Evolutionary conservation across 2,329 filamentous ascomycete species (phyloP).

Genomic region (Venturia pyrina): DNA sequence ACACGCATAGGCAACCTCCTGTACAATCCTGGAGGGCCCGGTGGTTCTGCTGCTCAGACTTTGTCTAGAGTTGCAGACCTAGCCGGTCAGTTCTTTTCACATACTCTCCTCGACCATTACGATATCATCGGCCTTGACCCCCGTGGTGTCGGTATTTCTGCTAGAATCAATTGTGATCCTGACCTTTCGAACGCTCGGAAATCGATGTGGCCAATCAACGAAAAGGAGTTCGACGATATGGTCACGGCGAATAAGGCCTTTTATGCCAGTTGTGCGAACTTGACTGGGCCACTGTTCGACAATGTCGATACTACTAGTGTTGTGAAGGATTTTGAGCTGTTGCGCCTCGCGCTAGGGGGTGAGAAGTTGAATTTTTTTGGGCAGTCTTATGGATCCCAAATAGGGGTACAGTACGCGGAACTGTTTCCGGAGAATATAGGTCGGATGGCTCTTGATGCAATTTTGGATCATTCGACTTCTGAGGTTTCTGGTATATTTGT

Average conservation of each 20-base stretch:
- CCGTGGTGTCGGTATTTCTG: conserved; percentile 33
- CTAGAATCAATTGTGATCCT: conserved; percentile 29
- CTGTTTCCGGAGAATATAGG: conserved; percentile 35
- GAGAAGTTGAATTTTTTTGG: conserved; percentile 32
- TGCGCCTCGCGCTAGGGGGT: conserved; percentile 25
- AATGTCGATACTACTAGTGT: conserved; percentile 32
- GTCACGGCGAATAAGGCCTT: conserved; percentile 30
- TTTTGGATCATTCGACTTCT: too few species aligned
- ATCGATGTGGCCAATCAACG: conserved; percentile 28
- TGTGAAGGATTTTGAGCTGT: conserved; percentile 27
- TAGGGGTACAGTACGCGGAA: conserved; percentile 34
- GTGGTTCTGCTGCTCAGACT: too few species aligned
- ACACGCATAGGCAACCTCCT: too few species aligned
- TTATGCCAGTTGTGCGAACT: conserved; percentile 29
- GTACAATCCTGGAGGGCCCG: too few species aligned
- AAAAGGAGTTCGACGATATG: conserved; percentile 28
- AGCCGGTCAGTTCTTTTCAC: conserved; percentile 17
- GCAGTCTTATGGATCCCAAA: conserved; percentile 35
- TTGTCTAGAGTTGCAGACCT: too few species aligned
- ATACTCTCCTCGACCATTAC: conserved; percentile 24
- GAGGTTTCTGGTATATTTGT: not conserved
- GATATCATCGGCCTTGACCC: conserved; percentile 37
- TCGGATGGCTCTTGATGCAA: too few species aligned
- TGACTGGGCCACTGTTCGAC: conserved; percentile 31
- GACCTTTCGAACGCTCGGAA: conserved; percentile 28